A percentile compares a stretch with the other conserved stretches of the same genome.
These are phyloP conservation scores for Erigeron philadelphicus DNA, from an alignment of 140 eudicot species.

Conservation along the genomic window DNA sequence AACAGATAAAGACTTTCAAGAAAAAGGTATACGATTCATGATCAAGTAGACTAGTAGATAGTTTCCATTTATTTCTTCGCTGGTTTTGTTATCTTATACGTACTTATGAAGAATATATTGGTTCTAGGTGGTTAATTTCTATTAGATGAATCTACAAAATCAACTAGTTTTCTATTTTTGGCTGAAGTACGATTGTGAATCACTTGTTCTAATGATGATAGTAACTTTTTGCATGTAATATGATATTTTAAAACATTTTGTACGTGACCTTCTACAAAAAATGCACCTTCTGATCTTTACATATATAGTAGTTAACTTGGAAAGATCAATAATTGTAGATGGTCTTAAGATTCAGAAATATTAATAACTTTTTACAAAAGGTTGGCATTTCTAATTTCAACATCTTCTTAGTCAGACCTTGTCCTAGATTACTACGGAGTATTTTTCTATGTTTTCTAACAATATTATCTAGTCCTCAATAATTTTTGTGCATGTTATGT, in stretches of 20 bases:
- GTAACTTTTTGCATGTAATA: not conserved
- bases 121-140: not conserved
- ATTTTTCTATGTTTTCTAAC: not conserved
- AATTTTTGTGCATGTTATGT: conserved; percentile 9
- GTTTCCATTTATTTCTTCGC: not conserved
- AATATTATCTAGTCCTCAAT: not conserved
- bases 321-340: not conserved
- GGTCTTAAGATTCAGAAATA: not conserved
- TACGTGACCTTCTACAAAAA: not conserved
- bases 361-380: no score
- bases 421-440: not conserved
- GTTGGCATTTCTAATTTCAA: not conserved
- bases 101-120: not conserved
- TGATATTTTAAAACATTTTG: not conserved
- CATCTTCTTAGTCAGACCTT: not conserved
- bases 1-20: conserved; percentile 92
- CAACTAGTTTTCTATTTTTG: not conserved
- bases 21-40: conserved; percentile 45
- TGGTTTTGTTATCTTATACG: not conserved
- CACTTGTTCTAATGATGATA: not conserved
- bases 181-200: not conserved
- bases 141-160: not conserved
- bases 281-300: not conserved
- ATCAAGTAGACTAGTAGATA: not conserved
- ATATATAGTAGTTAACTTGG: conserved; percentile 1